Percentiles rank a stretch among this genome's conserved stretches.
phyloP scores from a whole-genome alignment of 2,329 filamentous ascomycete genomes.

The Colletotrichum higginsianum region DNA sequence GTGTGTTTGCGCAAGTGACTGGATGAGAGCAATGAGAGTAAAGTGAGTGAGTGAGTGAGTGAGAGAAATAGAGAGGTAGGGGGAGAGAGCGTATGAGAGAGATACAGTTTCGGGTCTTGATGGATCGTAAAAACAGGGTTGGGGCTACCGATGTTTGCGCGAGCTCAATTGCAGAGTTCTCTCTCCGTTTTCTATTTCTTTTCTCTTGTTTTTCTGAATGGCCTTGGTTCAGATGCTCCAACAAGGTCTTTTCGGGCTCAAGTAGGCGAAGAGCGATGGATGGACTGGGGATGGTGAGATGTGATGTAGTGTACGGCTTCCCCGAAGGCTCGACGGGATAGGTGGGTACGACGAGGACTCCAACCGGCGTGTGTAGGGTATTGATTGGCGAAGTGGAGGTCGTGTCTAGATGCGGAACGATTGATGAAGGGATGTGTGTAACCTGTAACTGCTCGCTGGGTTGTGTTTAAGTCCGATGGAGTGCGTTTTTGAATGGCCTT shows the following conservation, averaged over 20 bases:
- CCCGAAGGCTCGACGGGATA: constrained; percentile 36
- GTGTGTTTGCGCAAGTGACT: too few species aligned
- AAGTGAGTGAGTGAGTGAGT: not conserved
- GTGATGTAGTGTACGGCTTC: constrained; percentile 33
- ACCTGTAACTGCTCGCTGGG: not conserved
- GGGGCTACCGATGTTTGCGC: constrained; percentile 27
- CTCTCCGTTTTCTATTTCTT: not conserved
- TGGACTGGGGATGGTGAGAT: constrained; percentile 16
- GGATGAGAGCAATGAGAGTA: not conserved
- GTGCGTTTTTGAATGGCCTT: constrained; percentile 18
- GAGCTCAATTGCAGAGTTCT: too few species aligned
- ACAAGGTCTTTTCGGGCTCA: not conserved
- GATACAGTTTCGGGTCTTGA: constrained; percentile 28
- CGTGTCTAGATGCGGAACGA: not conserved
- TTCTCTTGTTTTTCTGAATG: not conserved
- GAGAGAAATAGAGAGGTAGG: not conserved
- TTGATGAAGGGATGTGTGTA: not conserved
- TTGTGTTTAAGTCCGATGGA: constrained; percentile 31
- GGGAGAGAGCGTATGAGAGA: not conserved
- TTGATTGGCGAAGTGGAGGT: constrained; percentile 10
- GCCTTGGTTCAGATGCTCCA: constrained; percentile 8
- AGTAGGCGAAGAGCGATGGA: constrained; percentile 20
- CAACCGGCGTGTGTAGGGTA: constrained; percentile 7
- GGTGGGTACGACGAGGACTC: constrained; percentile 20
- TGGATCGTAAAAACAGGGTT: constrained; percentile 32